Evolutionary conservation across 176 grass and related monocot genomes (phyloP).

Genomic region (Thalia dealbata): DNA sequence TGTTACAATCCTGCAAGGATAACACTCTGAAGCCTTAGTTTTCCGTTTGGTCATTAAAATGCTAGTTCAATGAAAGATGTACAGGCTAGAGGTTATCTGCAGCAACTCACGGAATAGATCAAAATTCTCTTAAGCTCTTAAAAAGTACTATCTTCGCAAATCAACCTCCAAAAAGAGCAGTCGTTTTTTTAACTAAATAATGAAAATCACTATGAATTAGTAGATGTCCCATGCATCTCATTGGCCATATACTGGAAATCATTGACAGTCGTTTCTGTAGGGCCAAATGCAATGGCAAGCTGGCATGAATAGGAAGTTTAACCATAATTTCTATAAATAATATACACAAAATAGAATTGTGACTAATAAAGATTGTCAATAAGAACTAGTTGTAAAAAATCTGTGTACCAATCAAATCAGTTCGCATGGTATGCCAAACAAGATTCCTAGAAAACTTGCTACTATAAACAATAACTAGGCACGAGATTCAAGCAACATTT

Average conservation of each 20-base stretch:
- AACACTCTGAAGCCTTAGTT: background rate
- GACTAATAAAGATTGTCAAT: background rate
- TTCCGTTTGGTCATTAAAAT: background rate
- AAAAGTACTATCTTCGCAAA: background rate
- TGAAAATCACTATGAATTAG: too few relatives aligned
- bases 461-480: background rate
- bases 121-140: background rate
- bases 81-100: background rate
- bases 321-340: background rate
- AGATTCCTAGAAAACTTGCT: background rate
- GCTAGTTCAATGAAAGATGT: background rate
- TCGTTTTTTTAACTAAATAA: too few relatives aligned
- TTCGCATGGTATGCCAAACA: background rate
- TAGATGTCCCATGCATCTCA: too few relatives aligned
- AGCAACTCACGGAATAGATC: background rate
- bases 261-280: background rate
- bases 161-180: background rate
- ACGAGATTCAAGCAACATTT: background rate
- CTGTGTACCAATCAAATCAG: background rate
- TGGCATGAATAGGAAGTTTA: background rate
- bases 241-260: too few relatives aligned
- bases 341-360: background rate
- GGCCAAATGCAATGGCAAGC: background rate
- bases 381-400: background rate
- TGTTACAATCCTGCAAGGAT: too few relatives aligned